Conservation (phyloP, 2,329 filamentous ascomycete species). For the Gnomoniopsis smithogilvyi region DNA sequence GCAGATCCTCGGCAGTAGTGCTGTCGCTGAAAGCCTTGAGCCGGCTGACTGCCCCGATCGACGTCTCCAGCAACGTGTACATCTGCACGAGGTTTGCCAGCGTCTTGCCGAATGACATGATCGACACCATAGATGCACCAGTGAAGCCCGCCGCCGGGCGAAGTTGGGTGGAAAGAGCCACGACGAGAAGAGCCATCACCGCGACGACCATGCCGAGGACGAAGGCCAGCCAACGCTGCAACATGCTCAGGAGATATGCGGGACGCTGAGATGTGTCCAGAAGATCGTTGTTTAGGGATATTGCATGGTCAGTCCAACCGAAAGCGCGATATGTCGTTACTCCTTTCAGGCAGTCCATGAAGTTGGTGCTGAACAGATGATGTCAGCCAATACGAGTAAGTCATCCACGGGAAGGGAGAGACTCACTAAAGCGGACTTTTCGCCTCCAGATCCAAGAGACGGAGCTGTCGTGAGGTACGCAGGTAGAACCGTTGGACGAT, state of each 20-base stretch:
- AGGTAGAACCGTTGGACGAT: slow-evolving; percentile 56
- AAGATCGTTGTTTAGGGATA: slow-evolving; percentile 41
- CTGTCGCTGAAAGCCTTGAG: slow-evolving; percentile 25
- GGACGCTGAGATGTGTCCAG: slow-evolving; percentile 55
- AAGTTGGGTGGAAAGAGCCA: slow-evolving; percentile 45
- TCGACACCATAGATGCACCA: slow-evolving; percentile 35
- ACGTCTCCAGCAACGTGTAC: slow-evolving; percentile 33
- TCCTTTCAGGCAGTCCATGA: slow-evolving; percentile 54
- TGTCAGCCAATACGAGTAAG: background rate
- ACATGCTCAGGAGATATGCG: slow-evolving; percentile 53
- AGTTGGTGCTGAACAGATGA: slow-evolving; percentile 36
- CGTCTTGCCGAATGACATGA: slow-evolving; percentile 33
- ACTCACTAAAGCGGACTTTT: slow-evolving; percentile 55
- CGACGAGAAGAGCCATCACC: slow-evolving; percentile 42
- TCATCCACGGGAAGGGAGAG: background rate
- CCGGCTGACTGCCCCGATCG: slow-evolving; percentile 29
- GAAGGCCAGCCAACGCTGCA: slow-evolving; percentile 56
- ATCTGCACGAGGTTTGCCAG: slow-evolving; percentile 28
- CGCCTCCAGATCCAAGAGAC: slow-evolving; percentile 58
- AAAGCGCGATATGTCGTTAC: slow-evolving; percentile 55
- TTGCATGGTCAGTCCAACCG: slow-evolving; percentile 45
- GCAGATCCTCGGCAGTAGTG: slow-evolving; percentile 22
- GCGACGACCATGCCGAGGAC: slow-evolving; percentile 48
- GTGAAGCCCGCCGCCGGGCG: slow-evolving; percentile 34
- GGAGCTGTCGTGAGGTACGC: slow-evolving; percentile 56